Evolutionary conservation across 139 green algal genomes (phyloP), one percentile per base, ranked within the genome.

Genomic region (Chlorella sp.): DNA sequence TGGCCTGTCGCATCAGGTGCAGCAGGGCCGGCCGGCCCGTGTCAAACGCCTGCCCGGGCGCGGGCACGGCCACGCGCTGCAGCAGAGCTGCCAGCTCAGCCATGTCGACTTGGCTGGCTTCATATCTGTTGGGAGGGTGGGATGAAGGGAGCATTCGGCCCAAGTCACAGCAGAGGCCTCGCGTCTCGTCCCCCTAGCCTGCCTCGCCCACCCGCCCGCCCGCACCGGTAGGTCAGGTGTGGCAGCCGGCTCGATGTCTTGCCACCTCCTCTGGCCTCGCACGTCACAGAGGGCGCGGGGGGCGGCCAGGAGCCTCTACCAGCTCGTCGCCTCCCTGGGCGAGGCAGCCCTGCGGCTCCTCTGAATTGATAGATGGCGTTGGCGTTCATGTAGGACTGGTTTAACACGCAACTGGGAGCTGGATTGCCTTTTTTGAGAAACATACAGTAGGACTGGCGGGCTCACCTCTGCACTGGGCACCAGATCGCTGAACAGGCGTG

Each of bases 11-110:
- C 17, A 17, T 3, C 14, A 2, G 42, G 11, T 38, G n/a, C 48
- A 17, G 53, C 38, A 36, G 29, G 8, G 1, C 36, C 51, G 17
- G 21, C 29, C 7, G 35, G 14, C 21, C 33, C 2, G 1, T 3
- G n/a, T 78, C 33, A 45, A 78, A 78, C 23, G 60, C 51, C 27
- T 78, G 72, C 8, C 72, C 61, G 5, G 72, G 72, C 2, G 72
- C 72, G 33, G 63, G 53, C 27, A 45, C 64, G 25, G 72, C 72
- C 25, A 78, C 60, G 35, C 71, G 72, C 29, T 53, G 35, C 21
- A 78, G 61, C 61, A 78, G 46, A n/a, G 64, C 60, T 17, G 72
- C 72, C 31, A 78, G 46, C 61, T 78, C 60, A 14, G 6, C 23
- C 9, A 46, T 12, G 31, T 71, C 33, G 3, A 78, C 27, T 11